A percentile compares a stretch with the other conserved stretches of the same genome.
Conservation (phyloP, 83 land plant species). For the Isoetes engelmannii region DNA sequence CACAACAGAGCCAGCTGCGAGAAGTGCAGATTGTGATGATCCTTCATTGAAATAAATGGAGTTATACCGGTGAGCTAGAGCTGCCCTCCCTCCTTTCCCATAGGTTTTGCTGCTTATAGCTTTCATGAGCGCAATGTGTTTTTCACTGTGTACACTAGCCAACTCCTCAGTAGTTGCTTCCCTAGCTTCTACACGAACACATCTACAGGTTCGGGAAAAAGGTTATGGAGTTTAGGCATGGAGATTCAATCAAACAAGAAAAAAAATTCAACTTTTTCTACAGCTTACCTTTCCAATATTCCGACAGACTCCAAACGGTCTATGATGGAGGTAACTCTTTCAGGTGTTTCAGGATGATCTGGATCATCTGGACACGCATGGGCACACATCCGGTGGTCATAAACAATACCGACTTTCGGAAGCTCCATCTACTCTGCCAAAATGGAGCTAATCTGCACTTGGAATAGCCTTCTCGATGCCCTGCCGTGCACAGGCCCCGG, state of each 20-base stretch:
- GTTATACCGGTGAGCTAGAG: conserved; percentile 43
- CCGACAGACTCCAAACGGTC: conserved; percentile 40
- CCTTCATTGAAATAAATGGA: conserved; percentile 68
- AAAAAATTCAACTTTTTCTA: background rate
- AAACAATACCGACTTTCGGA: conserved; percentile 45
- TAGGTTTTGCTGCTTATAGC: conserved; percentile 37
- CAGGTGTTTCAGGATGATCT: conserved; percentile 51
- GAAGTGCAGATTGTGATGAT: conserved; percentile 59
- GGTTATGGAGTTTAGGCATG: background rate
- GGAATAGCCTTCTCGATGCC: too few relatives aligned
- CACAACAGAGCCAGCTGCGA: conserved; percentile 70
- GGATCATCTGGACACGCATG: conserved; percentile 36
- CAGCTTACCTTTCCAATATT: conserved; percentile 41
- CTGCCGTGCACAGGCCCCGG: too few relatives aligned
- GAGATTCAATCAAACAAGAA: background rate
- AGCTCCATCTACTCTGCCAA: background rate
- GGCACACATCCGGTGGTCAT: conserved; percentile 63
- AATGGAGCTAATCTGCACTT: background rate
- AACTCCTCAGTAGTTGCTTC: conserved; percentile 45
- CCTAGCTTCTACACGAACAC: conserved; percentile 47
- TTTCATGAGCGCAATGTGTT: conserved; percentile 44
- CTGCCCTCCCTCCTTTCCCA: conserved; percentile 31
- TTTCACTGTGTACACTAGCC: conserved; percentile 36
- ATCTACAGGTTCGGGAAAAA: conserved; percentile 30
- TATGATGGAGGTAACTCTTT: conserved; percentile 50